A percentile compares a stretch with the other conserved stretches of the same genome.
Evolutionary conservation across 305 asterid species (phyloP).

Genomic region (Solanum aculeatissimum): DNA sequence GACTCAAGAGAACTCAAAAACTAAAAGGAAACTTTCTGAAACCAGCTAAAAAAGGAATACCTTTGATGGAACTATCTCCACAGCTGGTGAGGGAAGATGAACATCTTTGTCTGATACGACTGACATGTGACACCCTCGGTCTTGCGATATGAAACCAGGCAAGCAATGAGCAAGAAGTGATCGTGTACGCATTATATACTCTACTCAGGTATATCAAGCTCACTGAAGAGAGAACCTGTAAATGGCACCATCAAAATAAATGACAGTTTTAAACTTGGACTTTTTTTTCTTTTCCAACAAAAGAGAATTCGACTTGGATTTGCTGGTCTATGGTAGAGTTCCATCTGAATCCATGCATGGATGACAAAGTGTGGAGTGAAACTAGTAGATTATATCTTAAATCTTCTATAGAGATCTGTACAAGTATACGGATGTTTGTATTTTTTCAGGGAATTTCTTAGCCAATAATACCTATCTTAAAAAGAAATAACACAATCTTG

Average conservation of each 20-base stretch:
- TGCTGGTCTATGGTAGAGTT: neutral
- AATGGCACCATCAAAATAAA: neutral
- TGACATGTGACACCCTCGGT: slow-evolving; percentile 15
- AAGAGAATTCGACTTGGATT: neutral
- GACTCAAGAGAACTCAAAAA: neutral
- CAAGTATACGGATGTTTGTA: neutral
- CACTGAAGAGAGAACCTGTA: neutral
- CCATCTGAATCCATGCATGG: neutral
- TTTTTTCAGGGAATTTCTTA: neutral
- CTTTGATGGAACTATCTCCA: slow-evolving; percentile 29
- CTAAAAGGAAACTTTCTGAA: neutral
- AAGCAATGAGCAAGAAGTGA: slow-evolving; percentile 27
- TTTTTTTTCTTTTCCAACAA: neutral
- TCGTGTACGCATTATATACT: slow-evolving; percentile 17
- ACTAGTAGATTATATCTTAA: neutral
- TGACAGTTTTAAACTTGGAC: neutral
- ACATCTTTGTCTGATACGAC: slow-evolving; percentile 15
- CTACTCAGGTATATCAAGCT: neutral
- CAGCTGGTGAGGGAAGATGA: slow-evolving; percentile 26
- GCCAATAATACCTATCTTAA: neutral
- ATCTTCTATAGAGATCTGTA: neutral
- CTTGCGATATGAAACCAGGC: slow-evolving; percentile 21
- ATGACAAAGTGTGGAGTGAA: neutral
- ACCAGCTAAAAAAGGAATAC: neutral
- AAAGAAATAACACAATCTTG: neutral